A percentile compares a stretch with the other conserved stretches of the same genome.
phyloP scores from a whole-genome alignment of 257 asterid genomes.

The Solanum commersonii region DNA sequence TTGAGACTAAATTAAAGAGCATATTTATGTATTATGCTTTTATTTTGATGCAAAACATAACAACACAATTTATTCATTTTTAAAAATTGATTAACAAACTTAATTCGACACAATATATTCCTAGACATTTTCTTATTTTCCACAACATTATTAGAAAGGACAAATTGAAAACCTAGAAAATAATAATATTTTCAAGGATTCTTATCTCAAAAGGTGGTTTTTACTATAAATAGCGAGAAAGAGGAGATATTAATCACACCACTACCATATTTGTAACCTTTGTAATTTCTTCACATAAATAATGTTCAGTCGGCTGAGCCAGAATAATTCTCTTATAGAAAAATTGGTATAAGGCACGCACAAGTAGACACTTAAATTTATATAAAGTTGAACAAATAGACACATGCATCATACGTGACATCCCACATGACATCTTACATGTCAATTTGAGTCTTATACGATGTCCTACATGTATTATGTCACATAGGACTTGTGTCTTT shows the following conservation, averaged over 20 bases:
- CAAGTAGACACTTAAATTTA: too few relatives aligned
- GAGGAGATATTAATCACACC: neutral
- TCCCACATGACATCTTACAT: too few relatives aligned
- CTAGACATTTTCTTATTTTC: neutral
- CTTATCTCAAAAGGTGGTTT: neutral
- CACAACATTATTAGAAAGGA: neutral
- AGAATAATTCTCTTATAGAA: neutral
- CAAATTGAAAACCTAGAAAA: neutral
- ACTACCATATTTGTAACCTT: neutral
- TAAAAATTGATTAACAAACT: neutral
- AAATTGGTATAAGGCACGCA: too few relatives aligned
- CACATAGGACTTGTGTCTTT: too few relatives aligned
- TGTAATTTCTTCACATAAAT: neutral
- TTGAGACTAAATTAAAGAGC: too few relatives aligned
- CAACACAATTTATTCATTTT: neutral
- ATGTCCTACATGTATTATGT: too few relatives aligned
- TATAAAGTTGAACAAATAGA: too few relatives aligned
- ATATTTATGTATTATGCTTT: too few relatives aligned
- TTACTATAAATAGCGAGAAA: neutral
- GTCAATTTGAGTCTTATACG: too few relatives aligned
- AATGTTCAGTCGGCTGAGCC: neutral
- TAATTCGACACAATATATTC: neutral
- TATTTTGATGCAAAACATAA: too few relatives aligned
- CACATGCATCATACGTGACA: too few relatives aligned
- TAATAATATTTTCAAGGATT: neutral